phyloP scores from a whole-genome alignment of 2,329 filamentous ascomycete species.

The Colletotrichum somersetense region DNA sequence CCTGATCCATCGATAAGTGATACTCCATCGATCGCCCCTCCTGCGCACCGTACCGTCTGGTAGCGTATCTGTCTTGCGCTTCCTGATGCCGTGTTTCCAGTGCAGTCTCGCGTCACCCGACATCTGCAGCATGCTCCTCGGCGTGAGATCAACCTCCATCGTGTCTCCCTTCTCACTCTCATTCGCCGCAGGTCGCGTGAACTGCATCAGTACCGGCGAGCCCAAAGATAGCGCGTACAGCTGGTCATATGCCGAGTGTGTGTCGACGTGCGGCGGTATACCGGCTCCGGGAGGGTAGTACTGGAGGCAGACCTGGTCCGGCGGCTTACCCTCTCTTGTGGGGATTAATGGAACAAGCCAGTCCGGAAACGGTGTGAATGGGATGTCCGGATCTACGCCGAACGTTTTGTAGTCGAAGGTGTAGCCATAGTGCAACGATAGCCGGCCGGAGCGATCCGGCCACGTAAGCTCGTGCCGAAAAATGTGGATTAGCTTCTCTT shows the following conservation, averaged over 20 bases:
- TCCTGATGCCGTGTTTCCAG: conserved; percentile 68
- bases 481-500: conserved; percentile 57
- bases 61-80: conserved; percentile 64
- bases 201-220: conserved; percentile 59
- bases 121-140: conserved; percentile 66
- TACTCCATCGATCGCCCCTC: conserved; percentile 63
- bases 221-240: conserved; percentile 61
- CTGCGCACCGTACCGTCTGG: conserved; percentile 59
- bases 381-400: conserved; percentile 62
- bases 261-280: conserved; percentile 73
- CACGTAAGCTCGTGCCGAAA: conserved; percentile 60
- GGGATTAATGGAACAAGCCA: conserved; percentile 65
- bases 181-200: conserved; percentile 47
- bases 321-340: conserved; percentile 56
- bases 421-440: conserved; percentile 68
- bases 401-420: conserved; percentile 72
- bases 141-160: conserved; percentile 60
- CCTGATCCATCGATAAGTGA: conserved; percentile 67
- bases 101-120: conserved; percentile 62
- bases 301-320: conserved; percentile 71
- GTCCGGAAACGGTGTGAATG: conserved; percentile 63
- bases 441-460: conserved; percentile 59
- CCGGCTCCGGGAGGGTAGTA: conserved; percentile 71
- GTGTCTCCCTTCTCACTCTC: conserved; percentile 35
- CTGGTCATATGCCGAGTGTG: conserved; percentile 59